Conservation (phyloP, 345 rosid genomes). For the Murraya koenigii region DNA sequence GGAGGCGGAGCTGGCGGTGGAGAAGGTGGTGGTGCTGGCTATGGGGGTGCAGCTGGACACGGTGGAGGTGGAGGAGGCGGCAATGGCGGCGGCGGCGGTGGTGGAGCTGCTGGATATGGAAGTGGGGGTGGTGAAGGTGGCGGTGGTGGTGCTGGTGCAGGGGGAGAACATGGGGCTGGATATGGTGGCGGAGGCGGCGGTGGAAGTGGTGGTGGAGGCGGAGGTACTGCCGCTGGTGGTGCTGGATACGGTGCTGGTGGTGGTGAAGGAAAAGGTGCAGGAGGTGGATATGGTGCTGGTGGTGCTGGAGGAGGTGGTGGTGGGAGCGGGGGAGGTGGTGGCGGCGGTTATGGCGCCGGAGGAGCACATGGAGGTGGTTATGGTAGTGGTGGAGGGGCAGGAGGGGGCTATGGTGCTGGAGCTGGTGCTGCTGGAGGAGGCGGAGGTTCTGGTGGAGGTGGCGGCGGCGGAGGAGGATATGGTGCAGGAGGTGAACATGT, state of each 20-base stretch:
- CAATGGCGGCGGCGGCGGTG: slow-evolving; percentile 22
- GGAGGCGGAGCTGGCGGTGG: slow-evolving; percentile 26
- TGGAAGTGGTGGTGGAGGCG: slow-evolving; percentile 16
- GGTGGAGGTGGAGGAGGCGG: slow-evolving; percentile 30
- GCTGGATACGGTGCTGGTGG: slow-evolving; percentile 15
- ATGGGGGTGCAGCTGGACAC: slow-evolving; percentile 22
- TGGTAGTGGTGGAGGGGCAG: slow-evolving; percentile 23
- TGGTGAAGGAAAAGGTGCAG: slow-evolving; percentile 33
- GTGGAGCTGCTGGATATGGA: slow-evolving; percentile 26
- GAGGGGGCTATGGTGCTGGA: slow-evolving; percentile 21
- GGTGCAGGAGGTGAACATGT: slow-evolving; percentile 18
- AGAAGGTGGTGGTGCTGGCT: slow-evolving; percentile 25
- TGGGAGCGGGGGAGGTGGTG: slow-evolving; percentile 24
- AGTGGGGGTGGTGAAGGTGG: slow-evolving; percentile 20
- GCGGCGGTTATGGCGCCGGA: slow-evolving; percentile 30
- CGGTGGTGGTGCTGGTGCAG: slow-evolving; percentile 6
- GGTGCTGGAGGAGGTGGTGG: slow-evolving; percentile 26
- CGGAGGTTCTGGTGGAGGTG: slow-evolving; percentile 14
- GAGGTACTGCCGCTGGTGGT: slow-evolving; percentile 14
- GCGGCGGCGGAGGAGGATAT: slow-evolving; percentile 8
- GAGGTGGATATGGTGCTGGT: slow-evolving; percentile 24
- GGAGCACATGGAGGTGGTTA: slow-evolving; percentile 29
- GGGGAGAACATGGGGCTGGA: slow-evolving; percentile 10
- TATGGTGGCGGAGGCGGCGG: slow-evolving; percentile 24
- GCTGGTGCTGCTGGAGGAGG: slow-evolving; percentile 18